Evolutionary conservation across 2,329 filamentous ascomycete genomes (phyloP), one percentile per base, ranked within the genome.

Genomic region (Aspergillus pseudonomiae): DNA sequence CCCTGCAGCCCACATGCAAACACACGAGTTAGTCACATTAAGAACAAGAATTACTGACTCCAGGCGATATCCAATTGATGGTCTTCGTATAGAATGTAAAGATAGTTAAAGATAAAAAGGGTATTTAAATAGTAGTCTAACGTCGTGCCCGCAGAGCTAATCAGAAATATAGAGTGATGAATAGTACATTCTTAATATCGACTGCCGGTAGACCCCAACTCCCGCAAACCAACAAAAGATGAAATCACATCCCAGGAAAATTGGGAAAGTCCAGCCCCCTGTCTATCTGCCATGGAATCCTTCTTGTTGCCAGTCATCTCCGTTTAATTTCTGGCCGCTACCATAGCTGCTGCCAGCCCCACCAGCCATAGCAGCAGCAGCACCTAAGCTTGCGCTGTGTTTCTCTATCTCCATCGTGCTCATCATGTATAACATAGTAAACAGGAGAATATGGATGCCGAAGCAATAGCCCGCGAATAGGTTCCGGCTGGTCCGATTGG

Each of bases 381-480:
- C 77, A 43, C 76, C 78, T 34, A 79, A 76, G 63, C 86, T 84
- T 59, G 83, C 86, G 41, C 83, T 84, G 73, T 90, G 86, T 70
- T 84, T 81, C 74, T 89, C 89, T 39, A 88, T 84, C 71, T 92
- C 88, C 34, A 83, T 81, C 4, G 87, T 86, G 63, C 92, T 92
- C 74, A 93, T 88, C 87, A 89, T 94, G 79, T 94, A 98, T 65
- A 98, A 82, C 78, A 93, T 91, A 69, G 90, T 83, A 74, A 99
- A 95, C 2, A 98, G 89, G 55, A 99, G 80, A 52, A 97, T 74
- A 81, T 99, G 95, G 69, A 99, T 83, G 39, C 89, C 92, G 41
- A 97, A 82, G 77, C 94, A 96, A 78, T 99, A 99, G 12, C 87
- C 89, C 0, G 94, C 95, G 79, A 99, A 99, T 63, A 99, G 77